These are phyloP conservation scores for Viola odorata DNA, from an alignment of 345 rosid species.

Conservation along the genomic window DNA sequence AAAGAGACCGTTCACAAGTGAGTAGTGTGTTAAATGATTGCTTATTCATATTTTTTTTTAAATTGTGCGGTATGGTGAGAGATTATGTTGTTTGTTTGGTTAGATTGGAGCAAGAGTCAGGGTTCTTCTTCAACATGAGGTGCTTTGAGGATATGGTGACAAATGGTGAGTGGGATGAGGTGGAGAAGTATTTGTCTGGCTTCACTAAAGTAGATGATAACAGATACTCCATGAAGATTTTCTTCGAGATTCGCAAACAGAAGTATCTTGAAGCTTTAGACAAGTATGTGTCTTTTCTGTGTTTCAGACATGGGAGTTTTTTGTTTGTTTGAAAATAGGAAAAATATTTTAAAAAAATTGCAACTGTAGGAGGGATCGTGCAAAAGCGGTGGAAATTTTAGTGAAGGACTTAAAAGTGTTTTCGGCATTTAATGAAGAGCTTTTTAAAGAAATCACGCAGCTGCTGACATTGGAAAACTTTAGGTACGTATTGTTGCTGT, in stretches of 20 bases:
- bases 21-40: background rate
- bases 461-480: conserved; percentile 75
- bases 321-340: too few species aligned
- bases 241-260: conserved; percentile 88
- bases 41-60: background rate
- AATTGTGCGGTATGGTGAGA: conserved; percentile 2
- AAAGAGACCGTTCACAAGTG: conserved; percentile 76
- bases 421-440: conserved; percentile 72
- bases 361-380: conserved; percentile 60
- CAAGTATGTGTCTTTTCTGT: conserved; percentile 43
- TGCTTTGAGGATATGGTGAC: conserved; percentile 82
- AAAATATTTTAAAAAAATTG: too few species aligned
- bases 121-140: conserved; percentile 76
- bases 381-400: conserved; percentile 74
- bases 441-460: conserved; percentile 81
- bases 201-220: conserved; percentile 76
- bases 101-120: conserved; percentile 89
- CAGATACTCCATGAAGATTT: conserved; percentile 88
- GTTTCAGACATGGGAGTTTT: background rate
- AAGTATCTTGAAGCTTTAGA: conserved; percentile 88
- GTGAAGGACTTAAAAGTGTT: conserved; percentile 86
- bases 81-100: conserved; percentile 9
- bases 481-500: conserved; percentile 35
- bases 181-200: conserved; percentile 77
- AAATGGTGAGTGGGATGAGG: conserved; percentile 90